phyloP scores from a whole-genome alignment of 257 asterid genomes.

The Penstemon newberryi region DNA sequence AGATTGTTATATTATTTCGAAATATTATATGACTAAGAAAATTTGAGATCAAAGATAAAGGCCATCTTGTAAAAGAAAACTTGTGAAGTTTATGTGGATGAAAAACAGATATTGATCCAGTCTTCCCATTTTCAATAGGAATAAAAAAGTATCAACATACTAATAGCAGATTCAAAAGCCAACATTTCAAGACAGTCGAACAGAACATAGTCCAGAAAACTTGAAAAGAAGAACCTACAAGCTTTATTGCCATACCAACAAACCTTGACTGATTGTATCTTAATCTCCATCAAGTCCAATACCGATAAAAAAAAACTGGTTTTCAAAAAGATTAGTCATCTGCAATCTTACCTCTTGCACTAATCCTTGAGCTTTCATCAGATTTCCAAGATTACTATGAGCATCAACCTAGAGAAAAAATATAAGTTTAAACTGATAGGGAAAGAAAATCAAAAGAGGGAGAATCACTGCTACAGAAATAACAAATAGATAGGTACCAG shows the following conservation, averaged over 20 bases:
- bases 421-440: slow-evolving; percentile 18
- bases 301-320: neutral
- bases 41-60: slow-evolving; percentile 10
- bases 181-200: neutral
- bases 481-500: slow-evolving; percentile 50
- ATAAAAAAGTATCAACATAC: neutral
- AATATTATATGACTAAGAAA: slow-evolving; percentile 4
- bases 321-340: slow-evolving; percentile 15
- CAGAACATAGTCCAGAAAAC: neutral
- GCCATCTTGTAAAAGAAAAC: slow-evolving; percentile 5
- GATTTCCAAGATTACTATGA: slow-evolving; percentile 96
- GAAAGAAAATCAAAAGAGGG: slow-evolving; percentile 12
- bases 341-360: slow-evolving; percentile 71
- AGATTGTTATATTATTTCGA: slow-evolving; percentile 7
- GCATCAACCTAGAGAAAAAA: slow-evolving; percentile 84
- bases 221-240: slow-evolving; percentile 18
- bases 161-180: neutral
- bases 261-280: slow-evolving; percentile 1
- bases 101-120: neutral
- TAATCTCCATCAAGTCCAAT: slow-evolving; percentile 1
- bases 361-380: slow-evolving; percentile 98
- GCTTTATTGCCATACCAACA: slow-evolving; percentile 7
- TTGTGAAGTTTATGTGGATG: neutral
- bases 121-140: slow-evolving; percentile 9
- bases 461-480: slow-evolving; percentile 1